phyloP scores from a whole-genome alignment of 805 yeast genomes.

The Kodamaea sagamina region DNA sequence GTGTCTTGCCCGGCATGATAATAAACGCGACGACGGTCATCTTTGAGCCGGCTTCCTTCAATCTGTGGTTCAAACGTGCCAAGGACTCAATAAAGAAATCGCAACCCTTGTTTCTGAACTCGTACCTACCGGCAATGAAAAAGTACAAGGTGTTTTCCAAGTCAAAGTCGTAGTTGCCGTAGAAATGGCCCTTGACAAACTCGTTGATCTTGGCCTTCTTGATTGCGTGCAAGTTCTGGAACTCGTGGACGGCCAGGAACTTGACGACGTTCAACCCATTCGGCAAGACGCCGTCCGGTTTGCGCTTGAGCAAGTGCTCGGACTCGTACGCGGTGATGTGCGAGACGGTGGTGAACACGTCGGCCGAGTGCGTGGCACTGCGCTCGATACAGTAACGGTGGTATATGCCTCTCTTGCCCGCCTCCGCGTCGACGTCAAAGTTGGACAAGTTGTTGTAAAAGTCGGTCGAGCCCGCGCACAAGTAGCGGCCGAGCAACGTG shows the following conservation, averaged over 20 bases:
- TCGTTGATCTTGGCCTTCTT: slow-evolving; percentile 91
- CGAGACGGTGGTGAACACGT: slow-evolving; percentile 95
- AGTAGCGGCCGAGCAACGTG: slow-evolving; percentile 87
- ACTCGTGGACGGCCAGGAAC: slow-evolving; percentile 96
- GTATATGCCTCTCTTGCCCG: slow-evolving; percentile 96
- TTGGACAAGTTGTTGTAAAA: slow-evolving; percentile 86
- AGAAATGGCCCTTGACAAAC: slow-evolving; percentile 94
- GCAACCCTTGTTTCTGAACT: slow-evolving; percentile 94
- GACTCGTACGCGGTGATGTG: slow-evolving; percentile 96
- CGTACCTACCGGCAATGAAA: slow-evolving; percentile 97
- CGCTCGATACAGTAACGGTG: slow-evolving; percentile 97
- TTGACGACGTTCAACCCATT: slow-evolving; percentile 94
- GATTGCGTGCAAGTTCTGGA: slow-evolving; percentile 92
- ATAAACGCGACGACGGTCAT: slow-evolving; percentile 95
- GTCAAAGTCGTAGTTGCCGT: slow-evolving; percentile 94
- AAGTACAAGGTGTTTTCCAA: slow-evolving; percentile 91
- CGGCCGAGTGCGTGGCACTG: slow-evolving; percentile 93
- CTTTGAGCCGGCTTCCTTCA: slow-evolving; percentile 78
- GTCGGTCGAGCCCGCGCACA: slow-evolving; percentile 96
- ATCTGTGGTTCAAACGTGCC: slow-evolving; percentile 86
- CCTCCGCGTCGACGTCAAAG: slow-evolving; percentile 96
- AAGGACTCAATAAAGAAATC: slow-evolving; percentile 91
- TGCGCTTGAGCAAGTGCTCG: slow-evolving; percentile 88
- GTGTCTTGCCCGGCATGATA: slow-evolving; percentile 95
- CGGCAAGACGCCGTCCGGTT: slow-evolving; percentile 97